A percentile compares a stretch with the other conserved stretches of the same genome.
phyloP scores from a whole-genome alignment of 208 protist genomes.

The Trichomonas vaginalis region DNA sequence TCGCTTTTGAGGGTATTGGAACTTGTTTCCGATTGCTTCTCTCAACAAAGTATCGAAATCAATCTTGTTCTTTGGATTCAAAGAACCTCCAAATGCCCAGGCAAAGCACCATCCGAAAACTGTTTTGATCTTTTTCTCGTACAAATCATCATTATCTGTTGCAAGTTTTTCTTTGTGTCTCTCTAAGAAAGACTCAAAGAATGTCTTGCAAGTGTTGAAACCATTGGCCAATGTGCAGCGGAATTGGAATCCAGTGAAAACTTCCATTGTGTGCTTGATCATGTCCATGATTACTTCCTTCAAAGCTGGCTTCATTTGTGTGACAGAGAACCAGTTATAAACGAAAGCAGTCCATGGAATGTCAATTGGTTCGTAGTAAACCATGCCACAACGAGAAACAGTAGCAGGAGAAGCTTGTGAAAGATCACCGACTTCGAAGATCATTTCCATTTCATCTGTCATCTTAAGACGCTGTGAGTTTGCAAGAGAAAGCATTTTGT shows the following conservation, averaged over 20 bases:
- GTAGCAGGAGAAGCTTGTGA: constrained; percentile 88
- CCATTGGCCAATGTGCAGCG: not conserved
- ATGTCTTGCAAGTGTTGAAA: not conserved
- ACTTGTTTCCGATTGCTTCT: not conserved
- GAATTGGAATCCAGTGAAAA: not conserved
- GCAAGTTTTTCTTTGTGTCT: not conserved
- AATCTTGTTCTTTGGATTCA: constrained; percentile 57
- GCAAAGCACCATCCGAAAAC: constrained; percentile 63
- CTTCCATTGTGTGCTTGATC: not conserved
- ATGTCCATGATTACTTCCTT: not conserved
- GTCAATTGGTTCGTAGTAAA: constrained; percentile 73
- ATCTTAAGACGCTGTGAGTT: constrained; percentile 81
- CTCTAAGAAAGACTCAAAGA: not conserved
- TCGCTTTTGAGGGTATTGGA: not conserved
- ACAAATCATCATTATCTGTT: not conserved
- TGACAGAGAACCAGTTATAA: not conserved
- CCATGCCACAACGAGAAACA: constrained; percentile 91
- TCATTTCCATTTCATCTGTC: constrained; percentile 56
- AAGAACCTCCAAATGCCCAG: constrained; percentile 79
- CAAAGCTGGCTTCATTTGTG: not conserved
- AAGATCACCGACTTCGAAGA: constrained; percentile 94
- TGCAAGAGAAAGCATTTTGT: constrained; percentile 86
- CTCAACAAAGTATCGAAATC: constrained; percentile 51
- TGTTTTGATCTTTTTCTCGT: not conserved
- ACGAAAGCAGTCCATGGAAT: constrained; percentile 56